Conservation (phyloP, 2,329 filamentous ascomycete genomes). For the Neonectria sp. region DNA sequence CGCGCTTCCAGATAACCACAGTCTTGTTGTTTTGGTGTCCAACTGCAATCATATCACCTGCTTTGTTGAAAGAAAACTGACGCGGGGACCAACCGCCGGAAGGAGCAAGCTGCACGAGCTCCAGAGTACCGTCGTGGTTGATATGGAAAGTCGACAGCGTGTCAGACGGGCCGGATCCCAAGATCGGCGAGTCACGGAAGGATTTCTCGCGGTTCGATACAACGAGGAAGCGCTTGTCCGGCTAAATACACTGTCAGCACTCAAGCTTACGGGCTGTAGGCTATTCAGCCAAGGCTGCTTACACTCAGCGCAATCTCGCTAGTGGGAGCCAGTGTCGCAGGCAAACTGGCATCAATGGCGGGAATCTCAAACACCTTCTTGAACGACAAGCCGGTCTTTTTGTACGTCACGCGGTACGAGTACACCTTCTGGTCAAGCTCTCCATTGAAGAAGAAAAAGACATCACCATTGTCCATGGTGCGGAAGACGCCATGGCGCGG, state of each 20-base stretch:
- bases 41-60: conserved; percentile 44
- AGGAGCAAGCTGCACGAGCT: conserved; percentile 39
- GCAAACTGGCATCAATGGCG: conserved; percentile 33
- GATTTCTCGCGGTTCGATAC: conserved; percentile 45
- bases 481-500: conserved; percentile 44
- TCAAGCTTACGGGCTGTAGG: fast-evolving
- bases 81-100: conserved; percentile 42
- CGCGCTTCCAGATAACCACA: conserved; percentile 44
- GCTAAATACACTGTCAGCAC: conserved; percentile 21
- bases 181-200: conserved; percentile 37
- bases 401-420: conserved; percentile 43
- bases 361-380: conserved; percentile 44
- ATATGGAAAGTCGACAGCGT: conserved; percentile 43
- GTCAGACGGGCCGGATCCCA: conserved; percentile 36
- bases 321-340: conserved; percentile 38
- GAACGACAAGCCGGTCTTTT: conserved; percentile 28
- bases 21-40: conserved; percentile 44
- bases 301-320: conserved; percentile 46
- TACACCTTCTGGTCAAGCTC: conserved; percentile 45
- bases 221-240: conserved; percentile 39
- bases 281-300: neutral
- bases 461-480: conserved; percentile 39
- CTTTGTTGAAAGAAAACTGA: conserved; percentile 45
- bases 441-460: conserved; percentile 45
- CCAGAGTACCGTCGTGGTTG: conserved; percentile 35